Evolutionary conservation across 2,329 filamentous ascomycete genomes (phyloP).

Genomic region (Paraphoma sp.): DNA sequence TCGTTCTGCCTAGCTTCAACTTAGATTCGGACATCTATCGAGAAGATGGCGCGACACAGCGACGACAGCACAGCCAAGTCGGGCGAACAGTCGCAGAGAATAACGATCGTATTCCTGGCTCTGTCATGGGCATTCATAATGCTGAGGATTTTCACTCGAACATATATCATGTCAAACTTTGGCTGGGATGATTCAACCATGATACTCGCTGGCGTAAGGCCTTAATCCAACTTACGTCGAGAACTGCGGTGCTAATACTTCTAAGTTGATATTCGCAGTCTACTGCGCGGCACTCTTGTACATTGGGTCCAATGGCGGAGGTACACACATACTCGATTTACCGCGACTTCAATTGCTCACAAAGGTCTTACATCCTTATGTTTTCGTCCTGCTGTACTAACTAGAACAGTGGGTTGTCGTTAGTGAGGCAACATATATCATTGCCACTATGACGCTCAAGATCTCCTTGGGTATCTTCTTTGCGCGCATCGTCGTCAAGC

Average conservation of each 20-base stretch:
- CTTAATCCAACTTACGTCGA: neutral
- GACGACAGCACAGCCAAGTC: constrained; percentile 20
- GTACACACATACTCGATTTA: constrained; percentile 37
- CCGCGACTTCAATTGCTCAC: constrained; percentile 31
- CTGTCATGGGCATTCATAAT: constrained; percentile 48
- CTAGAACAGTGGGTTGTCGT: constrained; percentile 39
- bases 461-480: constrained; percentile 55
- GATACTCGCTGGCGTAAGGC: constrained; percentile 47
- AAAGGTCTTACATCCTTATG: constrained; percentile 24
- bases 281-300: constrained; percentile 38
- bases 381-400: too few species aligned
- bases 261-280: constrained; percentile 42
- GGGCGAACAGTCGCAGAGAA: constrained; percentile 27
- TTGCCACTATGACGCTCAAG: constrained; percentile 52
- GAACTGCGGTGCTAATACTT: too few species aligned
- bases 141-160: constrained; percentile 50
- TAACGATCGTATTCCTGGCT: constrained; percentile 45
- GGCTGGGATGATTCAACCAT: constrained; percentile 55
- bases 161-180: constrained; percentile 47
- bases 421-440: constrained; percentile 48
- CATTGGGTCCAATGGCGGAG: constrained; percentile 39
- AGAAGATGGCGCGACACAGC: constrained; percentile 29
- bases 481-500: constrained; percentile 50
- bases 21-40: neutral
- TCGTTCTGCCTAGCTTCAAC: neutral